These are phyloP conservation scores for Solanum hybrid DNA, from an alignment of 305 asterid species.

Conservation along the genomic window DNA sequence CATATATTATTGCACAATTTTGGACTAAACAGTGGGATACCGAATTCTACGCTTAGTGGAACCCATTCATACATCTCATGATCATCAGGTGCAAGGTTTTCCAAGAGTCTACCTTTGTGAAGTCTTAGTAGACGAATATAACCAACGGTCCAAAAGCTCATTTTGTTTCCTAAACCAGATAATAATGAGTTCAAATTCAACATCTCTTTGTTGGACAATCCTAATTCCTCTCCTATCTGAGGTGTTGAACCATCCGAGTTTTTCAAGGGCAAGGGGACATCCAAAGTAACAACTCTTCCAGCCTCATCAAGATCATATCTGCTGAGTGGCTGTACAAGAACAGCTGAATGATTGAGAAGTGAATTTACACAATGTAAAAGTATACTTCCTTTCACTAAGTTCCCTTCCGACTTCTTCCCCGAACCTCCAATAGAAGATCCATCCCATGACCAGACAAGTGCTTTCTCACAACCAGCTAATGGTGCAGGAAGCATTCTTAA, in stretches of 20 bases:
- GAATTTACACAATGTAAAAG: constrained; percentile 93
- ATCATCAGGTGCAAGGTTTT: constrained; percentile 31
- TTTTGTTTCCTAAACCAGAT: constrained; percentile 47
- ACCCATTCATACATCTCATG: constrained; percentile 84
- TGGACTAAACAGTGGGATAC: constrained; percentile 92
- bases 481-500: constrained; percentile 95
- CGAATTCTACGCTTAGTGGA: constrained; percentile 78
- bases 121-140: constrained; percentile 75
- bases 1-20: constrained; percentile 75
- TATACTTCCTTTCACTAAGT: constrained; percentile 74
- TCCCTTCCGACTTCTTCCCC: constrained; percentile 85
- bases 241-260: constrained; percentile 82
- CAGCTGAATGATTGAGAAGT: constrained; percentile 82
- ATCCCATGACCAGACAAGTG: constrained; percentile 98
- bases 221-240: constrained; percentile 72
- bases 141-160: constrained; percentile 76
- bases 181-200: constrained; percentile 51
- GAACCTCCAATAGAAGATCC: constrained; percentile 77
- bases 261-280: constrained; percentile 83
- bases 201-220: constrained; percentile 46
- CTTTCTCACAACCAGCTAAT: constrained; percentile 95
- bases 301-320: constrained; percentile 67
- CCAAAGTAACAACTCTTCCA: constrained; percentile 61
- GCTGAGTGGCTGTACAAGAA: constrained; percentile 89
- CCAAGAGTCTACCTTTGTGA: constrained; percentile 51